Conservation (phyloP, 768 basidiomycete genomes). For the Cystofilobasidium macerans region DNA sequence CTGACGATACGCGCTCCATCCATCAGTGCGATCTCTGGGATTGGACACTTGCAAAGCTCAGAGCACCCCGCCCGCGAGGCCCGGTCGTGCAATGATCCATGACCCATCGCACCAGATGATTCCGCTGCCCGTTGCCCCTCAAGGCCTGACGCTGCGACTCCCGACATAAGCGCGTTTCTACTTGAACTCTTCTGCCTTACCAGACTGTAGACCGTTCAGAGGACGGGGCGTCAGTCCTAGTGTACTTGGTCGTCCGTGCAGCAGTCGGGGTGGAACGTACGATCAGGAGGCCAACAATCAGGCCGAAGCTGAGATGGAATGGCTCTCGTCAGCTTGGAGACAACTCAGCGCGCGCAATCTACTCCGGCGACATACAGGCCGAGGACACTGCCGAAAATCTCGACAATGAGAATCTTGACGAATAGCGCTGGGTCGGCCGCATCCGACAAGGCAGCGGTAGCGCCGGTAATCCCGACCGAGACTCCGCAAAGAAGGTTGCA, state of each 20-base stretch:
- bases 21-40: slow-evolving; percentile 3
- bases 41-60: no score
- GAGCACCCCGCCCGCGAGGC: no score
- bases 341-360: no score
- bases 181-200: slow-evolving; percentile 4
- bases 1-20: no score
- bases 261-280: neutral
- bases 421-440: slow-evolving; percentile 90
- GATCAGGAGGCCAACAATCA: slow-evolving; percentile 1
- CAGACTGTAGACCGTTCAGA: neutral
- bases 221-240: neutral
- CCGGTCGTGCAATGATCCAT: no score
- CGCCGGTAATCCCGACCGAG: slow-evolving; percentile 87
- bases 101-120: no score
- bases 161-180: no score
- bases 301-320: neutral
- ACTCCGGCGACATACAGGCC: slow-evolving; percentile 53
- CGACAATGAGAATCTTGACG: slow-evolving; percentile 92
- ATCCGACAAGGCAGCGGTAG: slow-evolving; percentile 87
- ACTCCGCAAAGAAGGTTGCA: slow-evolving; percentile 94
- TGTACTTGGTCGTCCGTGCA: no score
- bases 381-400: slow-evolving; percentile 54
- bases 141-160: no score
- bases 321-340: neutral
- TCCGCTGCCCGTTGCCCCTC: no score